Conservation (phyloP, 139 green algal species). For the Micractinium conductrix region DNA sequence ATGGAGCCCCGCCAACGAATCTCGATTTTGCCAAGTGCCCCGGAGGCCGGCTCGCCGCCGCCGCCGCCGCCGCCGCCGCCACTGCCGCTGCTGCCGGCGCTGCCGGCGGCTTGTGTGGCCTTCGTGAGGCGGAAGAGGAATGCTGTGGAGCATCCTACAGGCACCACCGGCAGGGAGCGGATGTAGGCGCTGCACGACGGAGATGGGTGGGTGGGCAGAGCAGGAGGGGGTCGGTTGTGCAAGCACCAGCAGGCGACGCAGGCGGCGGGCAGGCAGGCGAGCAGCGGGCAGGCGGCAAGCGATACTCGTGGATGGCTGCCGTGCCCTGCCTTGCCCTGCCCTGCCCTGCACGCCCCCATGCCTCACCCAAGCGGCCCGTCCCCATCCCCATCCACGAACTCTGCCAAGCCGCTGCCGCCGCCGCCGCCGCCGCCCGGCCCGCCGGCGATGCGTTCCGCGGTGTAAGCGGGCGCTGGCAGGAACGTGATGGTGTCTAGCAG, state of each 20-base stretch:
- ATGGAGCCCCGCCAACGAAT: constrained; percentile 63
- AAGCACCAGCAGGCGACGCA: neutral
- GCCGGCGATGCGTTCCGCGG: constrained; percentile 18
- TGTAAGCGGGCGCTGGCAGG: constrained; percentile 44
- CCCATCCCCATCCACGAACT: neutral
- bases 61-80: neutral
- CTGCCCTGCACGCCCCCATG: too few species aligned
- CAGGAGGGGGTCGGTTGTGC: neutral
- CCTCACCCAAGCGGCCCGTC: neutral
- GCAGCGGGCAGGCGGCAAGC: too few species aligned
- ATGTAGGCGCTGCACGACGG: constrained; percentile 3
- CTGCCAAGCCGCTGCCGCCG: neutral
- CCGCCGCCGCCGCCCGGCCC: neutral
- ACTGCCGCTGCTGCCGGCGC: neutral
- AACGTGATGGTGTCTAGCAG: constrained; percentile 73
- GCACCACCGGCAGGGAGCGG: neutral
- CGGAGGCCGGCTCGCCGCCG: neutral
- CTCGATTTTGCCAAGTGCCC: constrained; percentile 63
- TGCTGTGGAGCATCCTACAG: constrained; percentile 1
- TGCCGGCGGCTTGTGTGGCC: neutral
- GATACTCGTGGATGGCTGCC: too few species aligned
- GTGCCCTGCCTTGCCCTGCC: too few species aligned
- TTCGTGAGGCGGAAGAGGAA: constrained; percentile 31
- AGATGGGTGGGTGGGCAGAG: neutral
- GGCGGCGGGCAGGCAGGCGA: neutral